These are phyloP conservation scores for Blastocystis sp. DNA, from an alignment of 352 stramenopile genomes.

Conservation along the genomic window DNA sequence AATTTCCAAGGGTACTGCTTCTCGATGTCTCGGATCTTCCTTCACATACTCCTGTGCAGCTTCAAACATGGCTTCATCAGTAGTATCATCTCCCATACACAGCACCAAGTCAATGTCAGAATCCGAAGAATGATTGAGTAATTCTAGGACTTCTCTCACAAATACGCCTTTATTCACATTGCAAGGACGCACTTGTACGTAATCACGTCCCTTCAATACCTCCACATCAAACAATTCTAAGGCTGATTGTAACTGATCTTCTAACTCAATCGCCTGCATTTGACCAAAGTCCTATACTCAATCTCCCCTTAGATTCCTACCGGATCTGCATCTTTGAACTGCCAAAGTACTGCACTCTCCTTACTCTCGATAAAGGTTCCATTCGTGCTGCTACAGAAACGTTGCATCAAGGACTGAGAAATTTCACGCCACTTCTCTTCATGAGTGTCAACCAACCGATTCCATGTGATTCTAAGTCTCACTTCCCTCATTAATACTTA, in stretches of 20 bases:
- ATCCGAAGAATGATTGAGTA: slow-evolving; percentile 62
- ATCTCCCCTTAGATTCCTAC: background rate
- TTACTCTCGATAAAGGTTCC: slow-evolving; percentile 98
- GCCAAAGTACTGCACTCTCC: slow-evolving; percentile 95
- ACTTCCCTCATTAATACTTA: slow-evolving; percentile 64
- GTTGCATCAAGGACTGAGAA: slow-evolving; percentile 94
- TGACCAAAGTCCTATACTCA: slow-evolving; percentile 86
- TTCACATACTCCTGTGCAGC: slow-evolving; percentile 64
- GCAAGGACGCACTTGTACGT: slow-evolving; percentile 94
- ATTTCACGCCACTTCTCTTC: slow-evolving; percentile 94
- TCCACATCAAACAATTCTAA: slow-evolving; percentile 91
- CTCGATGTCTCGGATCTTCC: slow-evolving; percentile 23
- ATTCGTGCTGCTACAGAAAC: slow-evolving; percentile 95
- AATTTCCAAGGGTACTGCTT: background rate
- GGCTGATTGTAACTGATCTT: slow-evolving; percentile 92
- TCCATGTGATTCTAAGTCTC: slow-evolving; percentile 14
- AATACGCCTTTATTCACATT: slow-evolving; percentile 97
- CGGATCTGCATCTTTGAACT: slow-evolving; percentile 96
- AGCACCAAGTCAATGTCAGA: slow-evolving; percentile 88
- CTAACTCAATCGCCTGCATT: slow-evolving; percentile 93
- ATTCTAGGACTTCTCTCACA: slow-evolving; percentile 86
- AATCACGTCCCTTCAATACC: slow-evolving; percentile 85
- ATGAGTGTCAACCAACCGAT: slow-evolving; percentile 75
- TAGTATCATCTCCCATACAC: slow-evolving; percentile 93
- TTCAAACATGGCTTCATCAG: slow-evolving; percentile 93